phyloP scores from a whole-genome alignment of 1,284 basidiomycete genomes.

The Athelia psychrophila region DNA sequence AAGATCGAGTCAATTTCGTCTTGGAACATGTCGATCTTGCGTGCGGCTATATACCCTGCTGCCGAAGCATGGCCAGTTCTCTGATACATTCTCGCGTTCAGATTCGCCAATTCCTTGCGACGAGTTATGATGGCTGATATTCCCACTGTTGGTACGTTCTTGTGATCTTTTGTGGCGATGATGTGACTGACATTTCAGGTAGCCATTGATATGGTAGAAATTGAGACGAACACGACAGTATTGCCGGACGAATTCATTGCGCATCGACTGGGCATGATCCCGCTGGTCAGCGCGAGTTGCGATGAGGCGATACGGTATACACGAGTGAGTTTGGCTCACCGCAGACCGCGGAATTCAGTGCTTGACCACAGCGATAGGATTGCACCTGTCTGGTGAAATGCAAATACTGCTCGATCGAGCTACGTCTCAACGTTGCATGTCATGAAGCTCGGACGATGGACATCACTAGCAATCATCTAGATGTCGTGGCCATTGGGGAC shows the following conservation, averaged over 20 bases:
- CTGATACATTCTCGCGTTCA: slow-evolving; percentile 24
- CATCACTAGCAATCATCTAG: slow-evolving; percentile 78
- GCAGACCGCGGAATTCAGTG: slow-evolving; percentile 3
- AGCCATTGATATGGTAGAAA: slow-evolving; percentile 98
- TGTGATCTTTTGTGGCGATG: slow-evolving; percentile 1
- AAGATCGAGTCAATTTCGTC: slow-evolving; percentile 83
- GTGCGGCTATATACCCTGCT: slow-evolving; percentile 37
- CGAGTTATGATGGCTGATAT: slow-evolving; percentile 95
- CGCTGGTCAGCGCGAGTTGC: slow-evolving; percentile 82
- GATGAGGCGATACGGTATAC: slow-evolving; percentile 84
- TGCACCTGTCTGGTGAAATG: slow-evolving; percentile 82
- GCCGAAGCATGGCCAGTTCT: slow-evolving; percentile 16
- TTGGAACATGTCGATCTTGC: slow-evolving; percentile 92
- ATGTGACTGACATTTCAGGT: slow-evolving; percentile 11
- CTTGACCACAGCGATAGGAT: slow-evolving; percentile 50
- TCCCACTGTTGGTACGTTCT: slow-evolving; percentile 80
- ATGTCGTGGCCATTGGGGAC: slow-evolving; percentile 44
- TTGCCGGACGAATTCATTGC: slow-evolving; percentile 98
- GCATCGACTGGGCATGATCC: slow-evolving; percentile 94
- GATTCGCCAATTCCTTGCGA: slow-evolving; percentile 87
- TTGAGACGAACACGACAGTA: slow-evolving; percentile 90
- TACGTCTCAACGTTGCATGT: slow-evolving; percentile 73
- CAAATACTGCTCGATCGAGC: slow-evolving; percentile 76
- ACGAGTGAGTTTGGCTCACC: slow-evolving; percentile 45
- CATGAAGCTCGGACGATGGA: slow-evolving; percentile 71